Conservation (phyloP, 805 yeast genomes). For the Kluyveromyces dobzhanskii region DNA sequence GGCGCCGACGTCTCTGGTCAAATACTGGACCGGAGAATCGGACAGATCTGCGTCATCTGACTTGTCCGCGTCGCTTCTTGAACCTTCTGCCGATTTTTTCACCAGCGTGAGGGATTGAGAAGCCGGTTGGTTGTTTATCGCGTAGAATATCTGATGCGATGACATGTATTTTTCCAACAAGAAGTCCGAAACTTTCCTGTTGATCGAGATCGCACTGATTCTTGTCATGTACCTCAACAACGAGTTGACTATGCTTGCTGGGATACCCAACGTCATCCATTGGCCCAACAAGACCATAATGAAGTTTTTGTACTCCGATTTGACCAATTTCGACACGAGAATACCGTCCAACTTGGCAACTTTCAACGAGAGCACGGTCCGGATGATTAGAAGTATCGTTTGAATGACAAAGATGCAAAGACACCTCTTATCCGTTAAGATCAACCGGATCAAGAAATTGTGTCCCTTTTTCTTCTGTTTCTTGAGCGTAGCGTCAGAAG, state of each 20-base stretch:
- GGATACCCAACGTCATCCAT: slow-evolving; percentile 83
- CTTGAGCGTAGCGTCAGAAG: background rate
- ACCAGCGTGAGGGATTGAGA: slow-evolving; percentile 52
- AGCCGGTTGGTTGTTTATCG: slow-evolving; percentile 45
- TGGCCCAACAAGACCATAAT: slow-evolving; percentile 46
- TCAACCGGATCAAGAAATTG: slow-evolving; percentile 20
- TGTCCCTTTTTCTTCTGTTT: background rate
- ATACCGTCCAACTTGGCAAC: slow-evolving; percentile 84
- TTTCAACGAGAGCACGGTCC: slow-evolving; percentile 69
- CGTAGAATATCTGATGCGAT: slow-evolving; percentile 30
- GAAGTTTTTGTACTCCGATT: slow-evolving; percentile 58
- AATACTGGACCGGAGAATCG: slow-evolving; percentile 12
- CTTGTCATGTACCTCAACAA: slow-evolving; percentile 53
- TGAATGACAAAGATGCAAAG: slow-evolving; percentile 38
- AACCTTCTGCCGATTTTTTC: slow-evolving; percentile 40
- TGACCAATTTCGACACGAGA: slow-evolving; percentile 72
- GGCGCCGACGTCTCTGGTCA: slow-evolving; percentile 71
- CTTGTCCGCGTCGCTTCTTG: slow-evolving; percentile 59
- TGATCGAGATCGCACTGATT: slow-evolving; percentile 47
- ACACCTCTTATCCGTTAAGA: slow-evolving; percentile 24
- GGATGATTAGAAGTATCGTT: slow-evolving; percentile 47
- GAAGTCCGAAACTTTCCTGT: slow-evolving; percentile 55
- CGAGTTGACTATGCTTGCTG: slow-evolving; percentile 75
- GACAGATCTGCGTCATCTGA: slow-evolving; percentile 9
- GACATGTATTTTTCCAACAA: slow-evolving; percentile 69